phyloP scores from a whole-genome alignment of 768 basidiomycete species.

The Piloderma croceum region DNA sequence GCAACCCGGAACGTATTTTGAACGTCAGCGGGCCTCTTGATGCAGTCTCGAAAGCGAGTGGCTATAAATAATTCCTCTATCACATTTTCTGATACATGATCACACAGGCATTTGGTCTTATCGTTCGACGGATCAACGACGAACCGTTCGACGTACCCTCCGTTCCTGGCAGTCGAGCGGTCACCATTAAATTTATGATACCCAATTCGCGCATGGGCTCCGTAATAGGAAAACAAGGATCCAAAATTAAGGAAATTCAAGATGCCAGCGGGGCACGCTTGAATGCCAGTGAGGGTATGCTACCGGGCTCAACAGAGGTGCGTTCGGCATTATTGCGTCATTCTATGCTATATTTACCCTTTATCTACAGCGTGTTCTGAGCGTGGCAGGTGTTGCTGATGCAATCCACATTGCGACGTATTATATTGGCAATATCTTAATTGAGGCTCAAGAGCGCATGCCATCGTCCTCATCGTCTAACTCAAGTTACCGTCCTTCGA shows the following conservation, averaged over 20 bases:
- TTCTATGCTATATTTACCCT: constrained; percentile 12
- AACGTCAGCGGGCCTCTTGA: constrained; percentile 95
- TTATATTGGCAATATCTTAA: constrained; percentile 96
- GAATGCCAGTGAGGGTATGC: constrained; percentile 97
- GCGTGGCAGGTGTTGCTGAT: constrained; percentile 97
- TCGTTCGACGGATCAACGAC: constrained; percentile 99
- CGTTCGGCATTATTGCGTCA: constrained; percentile 1
- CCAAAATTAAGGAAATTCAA: constrained; percentile 99
- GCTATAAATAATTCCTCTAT: no score
- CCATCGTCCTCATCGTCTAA: constrained; percentile 53
- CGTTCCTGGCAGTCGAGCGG: constrained; percentile 94
- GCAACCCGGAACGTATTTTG: constrained; percentile 97
- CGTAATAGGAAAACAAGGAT: constrained; percentile 95
- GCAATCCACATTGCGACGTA: constrained; percentile 99
- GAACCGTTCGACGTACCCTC: constrained; percentile 98
- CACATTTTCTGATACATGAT: neutral
- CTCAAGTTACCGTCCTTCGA: constrained; percentile 66
- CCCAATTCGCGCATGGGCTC: constrained; percentile 99
- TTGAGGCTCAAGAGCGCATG: constrained; percentile 84
- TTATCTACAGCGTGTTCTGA: constrained; percentile 76
- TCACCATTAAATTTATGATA: constrained; percentile 99
- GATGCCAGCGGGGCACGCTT: constrained; percentile 94
- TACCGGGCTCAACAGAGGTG: constrained; percentile 99
- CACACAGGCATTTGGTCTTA: constrained; percentile 90
- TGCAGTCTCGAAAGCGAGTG: constrained; percentile 85